A percentile compares a stretch with the other conserved stretches of the same genome.
phyloP scores from a whole-genome alignment of 345 rosid genomes.

The Citrus mangshanensis region DNA sequence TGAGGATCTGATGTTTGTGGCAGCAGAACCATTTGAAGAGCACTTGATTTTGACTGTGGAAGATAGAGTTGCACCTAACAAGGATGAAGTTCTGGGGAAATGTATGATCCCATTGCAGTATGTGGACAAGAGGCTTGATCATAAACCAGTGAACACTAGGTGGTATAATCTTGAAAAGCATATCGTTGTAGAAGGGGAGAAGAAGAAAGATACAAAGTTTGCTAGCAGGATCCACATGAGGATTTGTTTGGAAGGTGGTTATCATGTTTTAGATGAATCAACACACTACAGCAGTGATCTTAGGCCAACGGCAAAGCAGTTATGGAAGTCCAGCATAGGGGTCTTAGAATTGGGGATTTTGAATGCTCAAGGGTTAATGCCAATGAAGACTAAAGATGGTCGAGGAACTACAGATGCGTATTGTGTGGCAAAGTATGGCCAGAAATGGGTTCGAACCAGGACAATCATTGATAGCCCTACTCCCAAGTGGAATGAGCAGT shows the following conservation, averaged over 20 bases:
- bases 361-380: constrained; percentile 74
- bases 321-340: constrained; percentile 85
- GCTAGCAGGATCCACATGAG: constrained; percentile 88
- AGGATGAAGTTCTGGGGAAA: constrained; percentile 74
- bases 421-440: constrained; percentile 92
- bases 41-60: constrained; percentile 68
- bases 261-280: constrained; percentile 89
- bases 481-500: constrained; percentile 98
- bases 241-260: constrained; percentile 90
- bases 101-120: constrained; percentile 52
- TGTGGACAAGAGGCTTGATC: constrained; percentile 70
- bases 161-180: constrained; percentile 86
- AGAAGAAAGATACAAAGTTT: constrained; percentile 74
- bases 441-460: constrained; percentile 88
- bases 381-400: constrained; percentile 89
- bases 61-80: constrained; percentile 79
- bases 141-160: constrained; percentile 59
- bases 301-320: constrained; percentile 84
- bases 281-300: constrained; percentile 93
- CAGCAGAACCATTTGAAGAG: constrained; percentile 90
- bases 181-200: constrained; percentile 55
- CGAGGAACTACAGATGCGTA: constrained; percentile 88
- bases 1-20: constrained; percentile 95
- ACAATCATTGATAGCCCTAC: constrained; percentile 82
- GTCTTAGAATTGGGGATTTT: constrained; percentile 80